Evolutionary conservation across 176 grass and related monocot species (phyloP).

Genomic region (Oryza australiensis): DNA sequence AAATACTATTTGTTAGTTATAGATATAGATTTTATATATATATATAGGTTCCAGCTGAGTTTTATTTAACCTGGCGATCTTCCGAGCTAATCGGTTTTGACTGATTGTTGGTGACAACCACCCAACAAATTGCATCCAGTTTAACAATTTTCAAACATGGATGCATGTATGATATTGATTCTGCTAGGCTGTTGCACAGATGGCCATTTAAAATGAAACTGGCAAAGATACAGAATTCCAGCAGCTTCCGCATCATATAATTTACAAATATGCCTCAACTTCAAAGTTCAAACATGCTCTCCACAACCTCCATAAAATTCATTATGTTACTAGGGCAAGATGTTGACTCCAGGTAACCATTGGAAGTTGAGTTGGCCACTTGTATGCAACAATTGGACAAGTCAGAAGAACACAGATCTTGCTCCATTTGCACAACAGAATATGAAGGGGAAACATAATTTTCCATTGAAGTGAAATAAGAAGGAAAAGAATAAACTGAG

Average conservation of each 20-base stretch:
- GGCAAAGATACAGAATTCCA: neutral
- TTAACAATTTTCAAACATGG: neutral
- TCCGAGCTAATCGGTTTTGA: neutral
- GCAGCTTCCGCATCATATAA: neutral
- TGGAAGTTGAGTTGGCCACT: neutral
- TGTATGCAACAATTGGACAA: conserved; percentile 17
- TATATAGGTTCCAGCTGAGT: neutral
- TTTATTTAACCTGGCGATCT: neutral
- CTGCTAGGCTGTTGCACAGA: neutral
- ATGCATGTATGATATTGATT: neutral
- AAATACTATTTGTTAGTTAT: too few relatives aligned
- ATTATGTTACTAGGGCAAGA: conserved; percentile 27
- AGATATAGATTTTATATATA: too few relatives aligned
- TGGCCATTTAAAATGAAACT: neutral
- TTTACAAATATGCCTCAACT: conserved; percentile 4
- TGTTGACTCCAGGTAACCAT: neutral
- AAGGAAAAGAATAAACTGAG: conserved; percentile 49
- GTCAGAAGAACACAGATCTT: conserved; percentile 4
- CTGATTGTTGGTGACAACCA: neutral
- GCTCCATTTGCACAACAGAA: conserved; percentile 9
- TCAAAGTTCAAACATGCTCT: conserved; percentile 28
- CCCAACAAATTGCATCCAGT: neutral
- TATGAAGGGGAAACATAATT: conserved; percentile 43
- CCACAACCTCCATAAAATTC: conserved; percentile 14
- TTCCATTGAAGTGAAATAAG: conserved; percentile 58